Conservation (phyloP, 2,329 filamentous ascomycete genomes). For the Penicillium sp. region DNA sequence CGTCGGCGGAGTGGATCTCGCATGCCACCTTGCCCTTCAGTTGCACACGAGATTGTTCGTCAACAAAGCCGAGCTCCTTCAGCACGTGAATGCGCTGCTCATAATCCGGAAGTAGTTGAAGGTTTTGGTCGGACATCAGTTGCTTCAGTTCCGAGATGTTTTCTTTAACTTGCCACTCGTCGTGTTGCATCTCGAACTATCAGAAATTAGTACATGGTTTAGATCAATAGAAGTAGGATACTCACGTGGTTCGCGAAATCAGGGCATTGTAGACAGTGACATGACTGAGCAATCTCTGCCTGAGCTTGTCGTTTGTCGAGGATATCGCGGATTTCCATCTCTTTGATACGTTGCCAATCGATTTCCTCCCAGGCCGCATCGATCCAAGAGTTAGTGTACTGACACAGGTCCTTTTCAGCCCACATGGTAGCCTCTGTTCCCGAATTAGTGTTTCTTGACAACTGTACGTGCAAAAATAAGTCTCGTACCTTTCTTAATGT, state of each 20-base stretch:
- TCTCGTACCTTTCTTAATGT: conserved; percentile 48
- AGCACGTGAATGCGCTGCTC: conserved; percentile 91
- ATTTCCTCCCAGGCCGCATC: conserved; percentile 77
- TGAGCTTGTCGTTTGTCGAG: conserved; percentile 67
- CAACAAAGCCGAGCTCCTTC: conserved; percentile 88
- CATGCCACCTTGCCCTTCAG: conserved; percentile 98
- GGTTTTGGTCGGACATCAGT: conserved; percentile 91
- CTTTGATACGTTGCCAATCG: conserved; percentile 77
- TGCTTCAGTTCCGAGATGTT: conserved; percentile 85
- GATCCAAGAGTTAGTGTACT: conserved; percentile 71
- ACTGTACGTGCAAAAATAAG: background rate
- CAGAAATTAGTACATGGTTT: background rate
- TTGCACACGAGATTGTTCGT: conserved; percentile 80
- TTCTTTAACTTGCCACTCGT: conserved; percentile 94
- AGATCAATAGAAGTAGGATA: conserved; percentile 18
- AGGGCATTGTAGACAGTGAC: conserved; percentile 67
- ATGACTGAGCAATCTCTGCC: conserved; percentile 60
- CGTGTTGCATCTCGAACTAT: conserved; percentile 91
- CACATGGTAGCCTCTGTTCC: conserved; percentile 50
- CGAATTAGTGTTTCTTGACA: conserved; percentile 11
- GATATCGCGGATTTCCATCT: conserved; percentile 75
- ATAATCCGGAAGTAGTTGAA: conserved; percentile 93
- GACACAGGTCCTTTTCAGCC: conserved; percentile 66
- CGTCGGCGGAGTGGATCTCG: conserved; percentile 95
- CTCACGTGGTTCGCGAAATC: conserved; percentile 84